Evolutionary conservation across 2,329 filamentous ascomycete species (phyloP), one percentile per base, ranked within the genome.

Genomic region (Aspergillus neotritici): DNA sequence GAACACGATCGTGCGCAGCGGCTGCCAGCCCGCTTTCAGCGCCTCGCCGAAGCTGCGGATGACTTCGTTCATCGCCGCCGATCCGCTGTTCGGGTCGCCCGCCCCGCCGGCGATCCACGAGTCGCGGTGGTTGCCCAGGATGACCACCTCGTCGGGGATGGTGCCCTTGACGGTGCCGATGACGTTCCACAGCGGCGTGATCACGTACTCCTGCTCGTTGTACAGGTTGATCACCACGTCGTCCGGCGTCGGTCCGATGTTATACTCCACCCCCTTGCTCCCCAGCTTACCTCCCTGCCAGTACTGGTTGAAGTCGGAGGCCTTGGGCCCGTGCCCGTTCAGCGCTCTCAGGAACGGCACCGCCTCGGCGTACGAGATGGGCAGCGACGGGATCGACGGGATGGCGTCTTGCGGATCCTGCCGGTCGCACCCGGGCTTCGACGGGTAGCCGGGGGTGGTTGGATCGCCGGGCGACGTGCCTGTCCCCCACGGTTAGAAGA

Each of bases 101-200:
- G 86, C 86, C 16, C 87, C 87, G n/a, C 87, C 87, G 14, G 83
- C 83, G 56, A 91, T 84, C 87, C 87, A 94, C 0, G 90, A 87
- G 66, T 95, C 89, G 29, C 89, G 81, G 60, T 95, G 90, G 59
- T 94, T 95, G n/a, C 90, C 89, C 28, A 97, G 71, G 3, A 98
- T 77, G 35, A 98, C 74, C 1, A 95, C 88, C 59, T 96, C 89
- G 55, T 95, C 82, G 0, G 82, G 74, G 30, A 93, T 80, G 0
- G 84, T 86, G 8, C 91, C 93, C 56, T 95, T 95, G 63, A 98
- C 87, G 35, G 93, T 74, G 34, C 91, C 91, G 51, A 97, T 91
- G 2, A 93, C 87, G 60, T 98, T 85, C 89, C 89, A 95, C 40
- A 91, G 72, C 4, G 86, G 85, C 0, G 85, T 93, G 1, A 79